Evolutionary conservation across 1,284 basidiomycete genomes (phyloP).

Genomic region (Moesziomyces antarcticus): DNA sequence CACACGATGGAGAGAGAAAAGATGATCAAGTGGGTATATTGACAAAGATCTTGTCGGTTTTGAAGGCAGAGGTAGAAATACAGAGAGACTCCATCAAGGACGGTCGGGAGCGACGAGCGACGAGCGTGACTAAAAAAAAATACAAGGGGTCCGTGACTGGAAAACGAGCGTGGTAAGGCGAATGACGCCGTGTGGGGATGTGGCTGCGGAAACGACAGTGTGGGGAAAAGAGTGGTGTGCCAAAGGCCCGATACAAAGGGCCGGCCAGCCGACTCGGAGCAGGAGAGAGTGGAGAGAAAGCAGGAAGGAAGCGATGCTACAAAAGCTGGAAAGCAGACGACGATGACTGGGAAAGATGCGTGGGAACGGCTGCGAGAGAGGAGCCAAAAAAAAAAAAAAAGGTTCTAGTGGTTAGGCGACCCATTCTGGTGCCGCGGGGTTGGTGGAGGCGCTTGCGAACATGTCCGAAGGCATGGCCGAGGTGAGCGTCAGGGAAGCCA

Average conservation of each 20-base stretch:
- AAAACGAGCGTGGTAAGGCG: conserved; percentile 23
- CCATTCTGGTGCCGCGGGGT: conserved; percentile 34
- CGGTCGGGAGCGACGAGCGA: conserved; percentile 13
- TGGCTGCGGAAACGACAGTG: conserved; percentile 21
- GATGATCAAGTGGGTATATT: conserved; percentile 27
- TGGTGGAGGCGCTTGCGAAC: conserved; percentile 29
- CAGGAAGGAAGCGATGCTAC: neutral
- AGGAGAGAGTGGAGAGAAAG: conserved; percentile 4
- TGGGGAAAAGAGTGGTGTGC: conserved; percentile 31
- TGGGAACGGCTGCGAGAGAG: too few species aligned
- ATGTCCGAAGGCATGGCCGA: conserved; percentile 42
- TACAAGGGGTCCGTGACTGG: conserved; percentile 14
- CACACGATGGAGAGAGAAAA: neutral
- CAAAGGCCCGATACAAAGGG: conserved; percentile 3
- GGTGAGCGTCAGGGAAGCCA: conserved; percentile 28
- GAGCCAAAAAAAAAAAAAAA: too few species aligned
- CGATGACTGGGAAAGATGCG: too few species aligned
- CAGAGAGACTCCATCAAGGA: conserved; percentile 13
- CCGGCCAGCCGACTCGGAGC: conserved; percentile 38
- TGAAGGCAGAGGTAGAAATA: conserved; percentile 28
- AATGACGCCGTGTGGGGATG: neutral
- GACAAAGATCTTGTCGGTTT: conserved; percentile 37
- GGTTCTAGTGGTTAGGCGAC: conserved; percentile 10
- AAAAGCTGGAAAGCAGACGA: too few species aligned
- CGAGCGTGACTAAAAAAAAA: conserved; percentile 9